Evolutionary conservation across 2,329 filamentous ascomycete species (phyloP).

Genomic region (Fusarium zealandicum): DNA sequence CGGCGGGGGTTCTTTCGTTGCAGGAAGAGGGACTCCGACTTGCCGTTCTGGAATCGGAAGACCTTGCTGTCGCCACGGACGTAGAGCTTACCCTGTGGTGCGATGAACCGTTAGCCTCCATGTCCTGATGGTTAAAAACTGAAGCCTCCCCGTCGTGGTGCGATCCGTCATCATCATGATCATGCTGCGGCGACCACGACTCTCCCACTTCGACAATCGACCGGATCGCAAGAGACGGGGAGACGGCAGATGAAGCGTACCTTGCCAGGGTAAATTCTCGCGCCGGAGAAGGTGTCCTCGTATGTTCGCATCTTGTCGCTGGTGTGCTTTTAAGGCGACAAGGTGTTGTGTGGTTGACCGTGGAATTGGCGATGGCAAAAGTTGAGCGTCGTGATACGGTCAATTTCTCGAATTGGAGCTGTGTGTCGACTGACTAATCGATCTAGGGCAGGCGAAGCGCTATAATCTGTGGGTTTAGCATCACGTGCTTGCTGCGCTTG

Average conservation of each 20-base stretch:
- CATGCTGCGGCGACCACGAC: slow-evolving; percentile 14
- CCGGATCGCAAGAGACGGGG: slow-evolving; percentile 33
- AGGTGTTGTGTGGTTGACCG: slow-evolving; percentile 52
- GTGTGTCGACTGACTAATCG: slow-evolving; percentile 52
- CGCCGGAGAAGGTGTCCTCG: slow-evolving; percentile 71
- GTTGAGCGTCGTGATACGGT: slow-evolving; percentile 45
- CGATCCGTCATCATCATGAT: slow-evolving; percentile 20
- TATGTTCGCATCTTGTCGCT: slow-evolving; percentile 69
- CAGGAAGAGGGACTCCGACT: slow-evolving; percentile 99
- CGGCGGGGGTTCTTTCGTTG: slow-evolving; percentile 99
- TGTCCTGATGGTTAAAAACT: slow-evolving; percentile 20
- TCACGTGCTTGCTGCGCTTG: slow-evolving; percentile 45
- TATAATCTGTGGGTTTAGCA: slow-evolving; percentile 27
- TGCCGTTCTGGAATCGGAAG: slow-evolving; percentile 99
- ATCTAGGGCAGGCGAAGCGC: slow-evolving; percentile 48
- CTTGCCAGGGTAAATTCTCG: slow-evolving; percentile 74
- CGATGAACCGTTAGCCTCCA: slow-evolving; percentile 42
- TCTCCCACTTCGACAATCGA: slow-evolving; percentile 33
- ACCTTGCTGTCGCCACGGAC: slow-evolving; percentile 99
- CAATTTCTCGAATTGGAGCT: slow-evolving; percentile 53
- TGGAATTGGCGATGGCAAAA: slow-evolving; percentile 49
- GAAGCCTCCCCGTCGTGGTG: slow-evolving; percentile 25
- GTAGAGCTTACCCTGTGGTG: slow-evolving; percentile 93
- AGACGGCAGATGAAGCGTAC: slow-evolving; percentile 52
- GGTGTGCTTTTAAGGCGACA: slow-evolving; percentile 51